Evolutionary conservation across 2,329 filamentous ascomycete genomes (phyloP).

Genomic region (Xenoacremonium recifei): DNA sequence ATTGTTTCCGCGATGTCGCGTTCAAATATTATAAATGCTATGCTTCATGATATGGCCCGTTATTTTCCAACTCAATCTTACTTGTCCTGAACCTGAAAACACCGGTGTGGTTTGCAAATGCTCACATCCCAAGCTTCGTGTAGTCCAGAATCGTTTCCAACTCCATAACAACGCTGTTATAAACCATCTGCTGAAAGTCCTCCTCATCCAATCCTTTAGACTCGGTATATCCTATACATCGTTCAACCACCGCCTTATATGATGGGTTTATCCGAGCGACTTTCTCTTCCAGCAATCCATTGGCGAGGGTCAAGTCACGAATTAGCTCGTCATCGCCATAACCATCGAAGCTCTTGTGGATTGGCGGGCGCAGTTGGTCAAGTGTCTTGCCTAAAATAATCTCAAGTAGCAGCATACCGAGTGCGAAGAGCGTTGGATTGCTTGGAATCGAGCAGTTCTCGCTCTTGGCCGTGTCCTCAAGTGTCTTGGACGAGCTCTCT

Average conservation of each 20-base stretch:
- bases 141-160: constrained; percentile 8
- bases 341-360: background rate
- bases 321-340: background rate
- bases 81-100: background rate
- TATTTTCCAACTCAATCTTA: background rate
- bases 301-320: background rate
- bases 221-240: constrained; percentile 10
- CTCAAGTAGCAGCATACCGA: constrained; percentile 12
- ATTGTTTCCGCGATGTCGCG: too few relatives aligned
- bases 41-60: background rate
- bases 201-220: constrained; percentile 8
- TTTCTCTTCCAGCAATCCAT: constrained; percentile 4
- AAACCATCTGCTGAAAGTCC: constrained; percentile 7
- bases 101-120: background rate
- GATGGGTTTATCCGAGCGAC: constrained; percentile 5
- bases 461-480: background rate
- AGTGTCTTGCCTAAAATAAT: constrained; percentile 9
- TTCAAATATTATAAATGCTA: background rate
- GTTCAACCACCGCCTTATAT: constrained; percentile 8
- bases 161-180: constrained; percentile 8
- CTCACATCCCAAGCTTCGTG: constrained; percentile 6
- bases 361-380: constrained; percentile 3
- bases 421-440: constrained; percentile 10
- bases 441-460: background rate
- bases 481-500: background rate